Evolutionary conservation across 495 filamentous ascomycete species (phyloP), one percentile per base, ranked within the genome.

Genomic region (Penicillium taxi): DNA sequence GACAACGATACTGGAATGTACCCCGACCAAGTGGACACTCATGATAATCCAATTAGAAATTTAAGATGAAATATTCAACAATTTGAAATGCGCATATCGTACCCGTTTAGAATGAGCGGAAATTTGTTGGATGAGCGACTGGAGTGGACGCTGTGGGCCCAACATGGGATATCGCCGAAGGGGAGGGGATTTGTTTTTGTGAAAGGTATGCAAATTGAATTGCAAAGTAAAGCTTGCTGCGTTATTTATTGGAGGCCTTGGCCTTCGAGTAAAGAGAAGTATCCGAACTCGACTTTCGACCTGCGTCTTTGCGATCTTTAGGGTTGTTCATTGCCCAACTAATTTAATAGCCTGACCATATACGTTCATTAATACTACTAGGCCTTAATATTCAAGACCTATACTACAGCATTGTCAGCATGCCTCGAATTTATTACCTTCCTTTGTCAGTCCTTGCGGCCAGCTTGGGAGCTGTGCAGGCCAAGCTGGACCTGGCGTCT

Each of bases 401-500:
- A n/a, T n/a, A n/a, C n/a, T n/a, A n/a, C n/a, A n/a, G n/a, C n/a
- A n/a, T n/a, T n/a, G n/a, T 17, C 25, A 47, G n/a, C 16, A 68
- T 64, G 61, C 46, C 40, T 37, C 45, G 48, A 17, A 42, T 44
- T 17, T 45, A 33, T 1, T 32, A 58, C 29, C 44, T 66, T 6
- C 40, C 51, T 9, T 42, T 53, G 16, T 45, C 57, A 2, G 39
- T 56, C 13, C 37, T 55, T 23, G 19, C 61, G 29, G 56, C 62
- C 23, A 45, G 45, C 16, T 25, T 68, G 16, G 42, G 58, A 22
- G 53, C 50, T 41, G 59, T 49, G 8, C 52, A 66, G 39, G 64
- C 63, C 7, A 58, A 55, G 35, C 55, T 78, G 35, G 60, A 72
- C 40, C 33, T 72, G 17, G 42, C 32, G 16, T 65, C 70, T 3